A percentile compares a stretch with the other conserved stretches of the same genome.
phyloP scores from a whole-genome alignment of 306 rosid genomes.

The Castanea mollissima region DNA sequence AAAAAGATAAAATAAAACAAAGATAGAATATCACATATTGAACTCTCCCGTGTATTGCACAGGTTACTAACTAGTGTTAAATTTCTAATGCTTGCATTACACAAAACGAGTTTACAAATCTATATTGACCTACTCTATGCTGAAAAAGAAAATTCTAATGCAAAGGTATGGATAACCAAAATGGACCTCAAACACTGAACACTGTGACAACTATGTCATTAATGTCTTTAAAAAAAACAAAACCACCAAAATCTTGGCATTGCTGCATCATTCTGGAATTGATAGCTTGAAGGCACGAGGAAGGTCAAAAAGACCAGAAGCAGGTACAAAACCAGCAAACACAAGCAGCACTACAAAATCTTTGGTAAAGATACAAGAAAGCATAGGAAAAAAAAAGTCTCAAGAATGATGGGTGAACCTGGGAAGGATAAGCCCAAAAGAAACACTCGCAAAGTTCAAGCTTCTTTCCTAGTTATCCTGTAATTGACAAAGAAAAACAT shows the following conservation, averaged over 20 bases:
- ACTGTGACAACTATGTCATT: neutral
- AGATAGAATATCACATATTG: neutral
- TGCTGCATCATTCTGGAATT: constrained; percentile 22
- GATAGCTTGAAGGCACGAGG: constrained; percentile 29
- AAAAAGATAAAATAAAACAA: neutral
- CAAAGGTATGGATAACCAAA: constrained; percentile 5
- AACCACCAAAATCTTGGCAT: constrained; percentile 18
- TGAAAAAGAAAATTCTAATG: constrained; percentile 1
- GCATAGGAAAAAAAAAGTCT: neutral
- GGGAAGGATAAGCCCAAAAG: constrained; percentile 33
- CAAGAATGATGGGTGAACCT: constrained; percentile 6
- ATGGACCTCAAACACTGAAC: constrained; percentile 3
- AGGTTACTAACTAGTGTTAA: neutral
- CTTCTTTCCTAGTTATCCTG: constrained; percentile 94
- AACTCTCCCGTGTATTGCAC: neutral
- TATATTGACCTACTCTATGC: constrained; percentile 24
- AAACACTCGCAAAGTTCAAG: constrained; percentile 42
- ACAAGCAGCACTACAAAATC: neutral
- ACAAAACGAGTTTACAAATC: neutral
- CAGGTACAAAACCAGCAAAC: neutral
- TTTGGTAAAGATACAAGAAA: neutral
- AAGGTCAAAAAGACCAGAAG: neutral
- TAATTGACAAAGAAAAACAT: constrained; percentile 16
- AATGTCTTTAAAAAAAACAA: constrained; percentile 18
- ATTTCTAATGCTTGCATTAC: neutral